Evolutionary conservation across 2,329 filamentous ascomycete genomes (phyloP), one percentile per base, ranked within the genome.

Genomic region (Chaetomiaceae sp.): DNA sequence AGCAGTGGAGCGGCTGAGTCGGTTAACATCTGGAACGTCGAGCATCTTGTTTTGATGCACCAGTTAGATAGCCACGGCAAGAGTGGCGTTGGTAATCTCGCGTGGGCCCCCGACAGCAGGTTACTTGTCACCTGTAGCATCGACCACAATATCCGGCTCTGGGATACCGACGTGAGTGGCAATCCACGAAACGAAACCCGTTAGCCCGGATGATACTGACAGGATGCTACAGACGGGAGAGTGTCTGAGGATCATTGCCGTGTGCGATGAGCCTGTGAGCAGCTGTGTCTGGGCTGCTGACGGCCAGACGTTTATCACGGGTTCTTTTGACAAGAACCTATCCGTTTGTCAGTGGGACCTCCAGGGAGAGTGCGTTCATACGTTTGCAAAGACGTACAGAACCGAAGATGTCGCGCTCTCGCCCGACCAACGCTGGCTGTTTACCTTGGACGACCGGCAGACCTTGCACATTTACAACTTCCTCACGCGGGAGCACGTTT

Each of bases 71-170:
- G 85, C 4, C 89, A 95, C 62, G 76, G 81, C 1, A 73, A 73
- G 2, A 86, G 88, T 1, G 57, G 55, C 5, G 85, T 96, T 11
- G 85, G 87, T 18, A 90, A 91, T 63, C 72, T 95, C 4, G 79
- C 89, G 1, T 99, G 94, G 89, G 96, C 91, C 66, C 94, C 91
- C 5, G 90, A 99, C 68, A 89, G 95, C 70, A 79, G 80, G 1
- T 89, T 89, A 71, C 76, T 99, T 30, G 83, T 97, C 34, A 92
- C 87, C 14, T 97, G 92, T 67, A 87, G 83, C 14, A 79, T 82
- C 59, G 89, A 95, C 64, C 81, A 79, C 41, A 79, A 78, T 57
- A 90, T 89, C 1, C 80, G 85, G 32, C 70, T 96, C 57, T 96
- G 89, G 87, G 82, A 90, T 68, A 74, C 78, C 14, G 73, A 77